Evolutionary conservation across 345 rosid species (phyloP), one percentile per base, ranked within the genome.

Genomic region (Kernera saxatilis): DNA sequence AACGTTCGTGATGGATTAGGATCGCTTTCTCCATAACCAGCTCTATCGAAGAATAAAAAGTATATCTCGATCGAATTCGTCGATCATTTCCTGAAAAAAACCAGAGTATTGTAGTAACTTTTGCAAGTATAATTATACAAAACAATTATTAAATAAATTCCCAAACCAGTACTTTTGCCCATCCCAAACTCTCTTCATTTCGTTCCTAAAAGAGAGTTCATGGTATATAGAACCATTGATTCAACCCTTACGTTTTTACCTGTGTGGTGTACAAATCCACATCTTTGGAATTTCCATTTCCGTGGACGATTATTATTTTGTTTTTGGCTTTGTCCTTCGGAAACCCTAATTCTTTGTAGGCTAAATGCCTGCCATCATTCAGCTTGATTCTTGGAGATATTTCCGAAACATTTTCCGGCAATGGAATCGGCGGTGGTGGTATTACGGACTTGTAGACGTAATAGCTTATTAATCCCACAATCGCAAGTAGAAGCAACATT

Each of bases 21-120:
- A 74, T 92, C 96, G 44, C 96, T 92, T 70, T 92, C 94, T 29
- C 94, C 98, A 62, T 89, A 89, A 36, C 98, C 98, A 23, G 96
- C 87, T 83, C 98, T 82, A 75, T 92, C 96, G 56, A 80, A 92
- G 69, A 49, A 69, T 27, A 92, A 81, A 52, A 92, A 63, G 65
- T 86, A 90, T 75, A 92, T 81, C 65, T 74, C 35, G n/a, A n/a
- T n/a, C n/a, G 25, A 77, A 75, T 65, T 92, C 88, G 54, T 90
- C 90, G 45, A 85, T 67, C 65, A 85, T 70, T 35, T 90, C 96
- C 95, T 92, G 82, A 12, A 48, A n/a, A 57, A 69, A 1, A n/a
- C 32, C 55, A 55, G 5, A n/a, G n/a, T 10, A 22, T 18, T 39
- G 5, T 41, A 17, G 13, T 52, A n/a, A n/a, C n/a, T n/a, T n/a